Conservation (phyloP, 1,284 basidiomycete genomes). For the Boletus mariae region DNA sequence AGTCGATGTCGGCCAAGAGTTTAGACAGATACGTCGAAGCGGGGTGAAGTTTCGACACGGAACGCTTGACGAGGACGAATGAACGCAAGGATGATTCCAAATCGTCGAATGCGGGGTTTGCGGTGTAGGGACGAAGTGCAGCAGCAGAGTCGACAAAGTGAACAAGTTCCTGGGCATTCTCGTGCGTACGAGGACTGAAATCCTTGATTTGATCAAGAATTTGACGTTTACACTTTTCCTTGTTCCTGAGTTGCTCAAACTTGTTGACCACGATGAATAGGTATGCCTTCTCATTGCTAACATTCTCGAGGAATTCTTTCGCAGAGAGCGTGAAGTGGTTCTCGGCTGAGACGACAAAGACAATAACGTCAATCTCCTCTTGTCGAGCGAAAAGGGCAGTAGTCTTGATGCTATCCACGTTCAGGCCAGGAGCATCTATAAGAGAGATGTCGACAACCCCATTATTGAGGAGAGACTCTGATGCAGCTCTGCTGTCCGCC, state of each 20-base stretch:
- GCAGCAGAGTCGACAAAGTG: constrained; percentile 95
- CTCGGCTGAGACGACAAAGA: constrained; percentile 97
- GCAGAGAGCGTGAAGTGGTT: constrained; percentile 98
- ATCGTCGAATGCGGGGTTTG: constrained; percentile 75
- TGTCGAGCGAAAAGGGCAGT: constrained; percentile 95
- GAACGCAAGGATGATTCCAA: constrained; percentile 92
- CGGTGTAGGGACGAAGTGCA: constrained; percentile 59
- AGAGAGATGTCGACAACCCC: constrained; percentile 97
- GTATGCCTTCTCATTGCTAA: constrained; percentile 96
- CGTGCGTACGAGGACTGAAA: constrained; percentile 88
- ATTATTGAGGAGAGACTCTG: constrained; percentile 89
- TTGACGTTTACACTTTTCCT: constrained; percentile 85
- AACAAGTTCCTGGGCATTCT: constrained; percentile 89
- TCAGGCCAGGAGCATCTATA: constrained; percentile 97
- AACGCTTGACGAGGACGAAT: constrained; percentile 93
- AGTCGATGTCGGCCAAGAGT: constrained; percentile 83
- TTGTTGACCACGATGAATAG: constrained; percentile 99
- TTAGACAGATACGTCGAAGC: constrained; percentile 93
- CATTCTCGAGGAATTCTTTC: constrained; percentile 91
- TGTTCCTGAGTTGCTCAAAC: constrained; percentile 94
- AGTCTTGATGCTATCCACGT: constrained; percentile 93
- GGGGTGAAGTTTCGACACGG: constrained; percentile 93
- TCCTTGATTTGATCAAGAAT: constrained; percentile 95
- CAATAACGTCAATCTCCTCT: constrained; percentile 98
- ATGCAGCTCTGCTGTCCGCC: constrained; percentile 66